phyloP scores from a whole-genome alignment of 2,329 filamentous ascomycete genomes.

The Amesomyces nigricolor region DNA sequence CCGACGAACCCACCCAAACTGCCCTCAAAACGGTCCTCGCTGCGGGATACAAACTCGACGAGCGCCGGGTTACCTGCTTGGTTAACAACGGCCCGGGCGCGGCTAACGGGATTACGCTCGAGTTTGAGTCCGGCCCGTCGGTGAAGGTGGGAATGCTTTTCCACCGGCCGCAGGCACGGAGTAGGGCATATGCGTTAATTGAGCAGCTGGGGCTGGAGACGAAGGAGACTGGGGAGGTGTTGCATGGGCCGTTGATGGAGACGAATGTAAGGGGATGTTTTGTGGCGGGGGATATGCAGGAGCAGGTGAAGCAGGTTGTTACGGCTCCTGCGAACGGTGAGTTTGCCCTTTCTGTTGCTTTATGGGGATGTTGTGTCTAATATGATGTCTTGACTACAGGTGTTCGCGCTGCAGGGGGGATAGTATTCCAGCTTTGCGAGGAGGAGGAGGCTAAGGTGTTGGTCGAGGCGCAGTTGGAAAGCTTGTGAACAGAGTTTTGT shows the following conservation, averaged over 20 bases:
- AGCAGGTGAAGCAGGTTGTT: background rate
- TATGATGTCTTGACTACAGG: too few relatives aligned
- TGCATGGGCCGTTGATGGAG: background rate
- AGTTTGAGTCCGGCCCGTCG: background rate
- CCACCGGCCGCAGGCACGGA: background rate
- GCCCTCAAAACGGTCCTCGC: background rate
- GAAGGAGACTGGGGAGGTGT: background rate
- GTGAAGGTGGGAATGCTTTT: background rate
- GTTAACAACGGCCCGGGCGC: background rate
- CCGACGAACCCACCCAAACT: background rate
- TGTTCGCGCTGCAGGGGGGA: background rate
- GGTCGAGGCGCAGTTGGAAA: too few relatives aligned
- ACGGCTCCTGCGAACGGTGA: background rate
- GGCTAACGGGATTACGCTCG: background rate
- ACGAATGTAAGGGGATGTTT: background rate
- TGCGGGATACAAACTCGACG: background rate
- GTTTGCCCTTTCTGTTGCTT: too few relatives aligned
- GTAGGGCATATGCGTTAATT: background rate
- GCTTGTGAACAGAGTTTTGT: too few relatives aligned
- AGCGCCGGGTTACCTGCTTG: background rate
- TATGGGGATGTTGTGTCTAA: too few relatives aligned
- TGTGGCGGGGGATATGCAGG: background rate
- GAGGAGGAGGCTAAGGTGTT: background rate
- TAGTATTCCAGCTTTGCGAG: background rate
- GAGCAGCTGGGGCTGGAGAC: background rate